A percentile compares a stretch with the other conserved stretches of the same genome.
Evolutionary conservation across 1,139 yeast species (phyloP).

Genomic region (Blastobotrys raffinosifermentans): DNA sequence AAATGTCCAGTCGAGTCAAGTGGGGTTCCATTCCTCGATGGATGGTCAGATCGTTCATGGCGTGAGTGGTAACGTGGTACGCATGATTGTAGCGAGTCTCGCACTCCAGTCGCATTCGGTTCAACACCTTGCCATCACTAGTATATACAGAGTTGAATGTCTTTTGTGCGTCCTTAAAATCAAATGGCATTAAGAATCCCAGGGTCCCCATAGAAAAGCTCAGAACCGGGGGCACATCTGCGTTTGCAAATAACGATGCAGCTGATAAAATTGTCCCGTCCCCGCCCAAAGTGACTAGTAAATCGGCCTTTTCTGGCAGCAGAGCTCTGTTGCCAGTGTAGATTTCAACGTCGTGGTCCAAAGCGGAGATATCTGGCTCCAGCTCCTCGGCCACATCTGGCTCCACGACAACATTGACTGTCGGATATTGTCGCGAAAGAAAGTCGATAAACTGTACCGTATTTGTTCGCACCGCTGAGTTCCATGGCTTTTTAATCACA

Average conservation of each 20-base stretch:
- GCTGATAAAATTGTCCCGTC: constrained; percentile 90
- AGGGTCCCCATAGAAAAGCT: constrained; percentile 88
- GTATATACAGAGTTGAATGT: constrained; percentile 63
- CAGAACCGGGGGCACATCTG: constrained; percentile 72
- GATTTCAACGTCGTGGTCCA: constrained; percentile 23
- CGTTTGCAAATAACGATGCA: constrained; percentile 48
- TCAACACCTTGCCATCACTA: constrained; percentile 63
- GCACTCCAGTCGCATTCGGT: constrained; percentile 73
- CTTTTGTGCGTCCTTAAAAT: constrained; percentile 53
- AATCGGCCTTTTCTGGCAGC: constrained; percentile 53
- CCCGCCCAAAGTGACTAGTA: constrained; percentile 85
- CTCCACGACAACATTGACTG: constrained; percentile 69
- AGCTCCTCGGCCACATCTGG: constrained; percentile 73
- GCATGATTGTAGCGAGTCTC: constrained; percentile 33
- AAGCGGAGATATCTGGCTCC: constrained; percentile 34
- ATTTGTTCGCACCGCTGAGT: constrained; percentile 56
- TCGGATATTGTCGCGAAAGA: constrained; percentile 10
- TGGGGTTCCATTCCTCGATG: constrained; percentile 90
- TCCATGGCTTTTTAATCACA: constrained; percentile 82
- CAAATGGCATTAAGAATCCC: constrained; percentile 83
- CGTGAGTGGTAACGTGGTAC: constrained; percentile 39
- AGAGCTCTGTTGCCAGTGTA: constrained; percentile 57
- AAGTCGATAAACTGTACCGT: constrained; percentile 54
- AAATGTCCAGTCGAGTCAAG: constrained; percentile 73
- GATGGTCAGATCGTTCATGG: constrained; percentile 85